A percentile compares a stretch with the other conserved stretches of the same genome.
Evolutionary conservation across 2,329 filamentous ascomycete genomes (phyloP).

Genomic region (Talaromyces sp.): DNA sequence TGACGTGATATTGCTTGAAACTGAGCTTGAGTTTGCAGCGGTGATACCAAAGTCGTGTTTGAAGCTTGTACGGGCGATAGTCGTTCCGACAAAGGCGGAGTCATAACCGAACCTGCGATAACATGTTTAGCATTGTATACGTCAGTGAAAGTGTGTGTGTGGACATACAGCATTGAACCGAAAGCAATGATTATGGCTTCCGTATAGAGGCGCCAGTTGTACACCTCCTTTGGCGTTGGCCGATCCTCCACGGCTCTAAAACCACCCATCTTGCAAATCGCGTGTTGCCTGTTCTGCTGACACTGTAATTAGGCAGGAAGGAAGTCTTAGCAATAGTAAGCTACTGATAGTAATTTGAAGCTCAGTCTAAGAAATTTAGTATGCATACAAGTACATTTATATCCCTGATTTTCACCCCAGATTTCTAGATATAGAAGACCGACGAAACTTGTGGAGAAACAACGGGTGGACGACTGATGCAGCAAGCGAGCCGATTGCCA

Average conservation of each 20-base stretch:
- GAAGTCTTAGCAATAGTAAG: not conserved
- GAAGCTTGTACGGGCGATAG: constrained; percentile 68
- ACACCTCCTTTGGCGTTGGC: constrained; percentile 55
- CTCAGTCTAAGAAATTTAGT: not conserved
- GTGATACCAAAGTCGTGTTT: constrained; percentile 62
- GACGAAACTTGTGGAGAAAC: not conserved
- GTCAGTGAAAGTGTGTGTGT: constrained; percentile 40
- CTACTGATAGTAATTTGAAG: not conserved
- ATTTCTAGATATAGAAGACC: not conserved
- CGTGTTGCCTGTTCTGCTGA: not conserved
- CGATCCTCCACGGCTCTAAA: constrained; percentile 53
- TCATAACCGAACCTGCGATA: constrained; percentile 51
- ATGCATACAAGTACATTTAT: not conserved
- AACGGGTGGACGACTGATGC: not conserved
- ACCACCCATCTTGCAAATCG: constrained; percentile 16
- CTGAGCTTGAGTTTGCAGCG: constrained; percentile 50
- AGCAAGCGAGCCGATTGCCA: not conserved
- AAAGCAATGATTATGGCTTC: constrained; percentile 50
- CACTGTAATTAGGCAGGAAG: not conserved
- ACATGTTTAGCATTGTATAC: not conserved
- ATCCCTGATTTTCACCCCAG: not conserved
- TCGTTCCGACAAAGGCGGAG: constrained; percentile 75
- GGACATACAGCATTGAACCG: constrained; percentile 38
- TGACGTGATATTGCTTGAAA: constrained; percentile 74
- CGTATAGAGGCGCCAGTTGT: constrained; percentile 52